phyloP scores from a whole-genome alignment of 495 filamentous ascomycete genomes.

The Podospora didyma region DNA sequence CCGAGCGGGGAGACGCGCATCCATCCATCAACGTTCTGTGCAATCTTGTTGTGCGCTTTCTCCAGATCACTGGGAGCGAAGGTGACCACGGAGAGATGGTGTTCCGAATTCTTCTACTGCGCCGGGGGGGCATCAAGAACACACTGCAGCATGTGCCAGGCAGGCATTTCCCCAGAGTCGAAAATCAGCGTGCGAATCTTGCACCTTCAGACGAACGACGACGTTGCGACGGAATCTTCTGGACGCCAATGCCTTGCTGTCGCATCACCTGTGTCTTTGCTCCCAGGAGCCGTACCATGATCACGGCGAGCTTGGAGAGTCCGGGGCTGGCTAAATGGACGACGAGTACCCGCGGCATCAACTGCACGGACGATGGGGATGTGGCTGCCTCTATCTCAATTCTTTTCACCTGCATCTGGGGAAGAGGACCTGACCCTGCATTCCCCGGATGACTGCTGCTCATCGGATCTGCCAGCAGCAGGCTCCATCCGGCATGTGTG shows the following conservation, averaged over 20 bases:
- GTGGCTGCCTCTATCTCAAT: not conserved
- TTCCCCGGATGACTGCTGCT: too few species aligned
- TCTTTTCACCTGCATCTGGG: conserved; percentile 1
- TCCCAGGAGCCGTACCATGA: conserved; percentile 10
- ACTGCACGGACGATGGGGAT: not conserved
- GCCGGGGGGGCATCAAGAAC: not conserved
- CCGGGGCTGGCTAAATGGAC: conserved; percentile 16
- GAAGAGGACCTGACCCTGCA: not conserved
- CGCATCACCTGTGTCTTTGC: conserved; percentile 11
- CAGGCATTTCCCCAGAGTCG: not conserved
- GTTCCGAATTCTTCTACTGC: not conserved
- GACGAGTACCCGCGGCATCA: conserved; percentile 6
- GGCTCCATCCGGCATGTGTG: too few species aligned
- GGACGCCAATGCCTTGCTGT: conserved; percentile 9
- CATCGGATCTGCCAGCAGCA: too few species aligned
- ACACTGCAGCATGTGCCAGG: not conserved
- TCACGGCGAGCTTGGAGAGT: conserved; percentile 10
- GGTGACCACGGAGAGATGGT: not conserved
- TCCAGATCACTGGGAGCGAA: not conserved
- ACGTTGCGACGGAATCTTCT: conserved; percentile 4
- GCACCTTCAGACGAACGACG: not conserved
- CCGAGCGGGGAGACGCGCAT: not conserved
- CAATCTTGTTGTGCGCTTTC: not conserved
- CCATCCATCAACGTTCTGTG: too few species aligned
- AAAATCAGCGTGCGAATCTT: not conserved